Conservation (phyloP, 2,329 filamentous ascomycete species). For the Fusarium sulawesiense region DNA sequence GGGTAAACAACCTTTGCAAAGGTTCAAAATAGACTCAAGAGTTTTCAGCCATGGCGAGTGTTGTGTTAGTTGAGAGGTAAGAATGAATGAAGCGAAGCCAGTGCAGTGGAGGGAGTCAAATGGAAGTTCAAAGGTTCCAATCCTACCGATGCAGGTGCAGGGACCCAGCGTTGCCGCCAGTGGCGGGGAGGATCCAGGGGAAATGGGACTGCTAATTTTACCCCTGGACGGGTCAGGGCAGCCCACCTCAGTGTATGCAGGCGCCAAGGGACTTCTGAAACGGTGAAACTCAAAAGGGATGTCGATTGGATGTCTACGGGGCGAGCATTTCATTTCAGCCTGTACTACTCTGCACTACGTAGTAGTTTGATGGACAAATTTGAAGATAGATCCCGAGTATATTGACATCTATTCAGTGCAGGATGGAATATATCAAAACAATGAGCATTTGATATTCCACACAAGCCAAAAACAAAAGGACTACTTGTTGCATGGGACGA, state of each 20-base stretch:
- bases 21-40: slow-evolving; percentile 24
- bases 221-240: slow-evolving; percentile 24
- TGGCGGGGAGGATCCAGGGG: slow-evolving; percentile 34
- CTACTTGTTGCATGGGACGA: slow-evolving; percentile 7
- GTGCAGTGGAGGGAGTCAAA: slow-evolving; percentile 13
- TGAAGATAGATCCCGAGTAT: neutral
- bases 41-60: slow-evolving; percentile 23
- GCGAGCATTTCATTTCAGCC: neutral
- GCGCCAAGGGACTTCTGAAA: slow-evolving; percentile 40
- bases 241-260: neutral
- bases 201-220: slow-evolving; percentile 37
- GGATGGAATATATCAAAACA: neutral
- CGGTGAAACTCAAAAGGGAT: slow-evolving; percentile 33
- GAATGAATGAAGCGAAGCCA: slow-evolving; percentile 12
- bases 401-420: neutral
- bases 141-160: slow-evolving; percentile 1
- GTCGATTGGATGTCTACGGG: slow-evolving; percentile 14
- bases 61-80: neutral
- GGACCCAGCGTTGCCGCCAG: slow-evolving; percentile 25
- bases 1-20: slow-evolving; percentile 8
- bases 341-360: neutral
- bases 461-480: neutral
- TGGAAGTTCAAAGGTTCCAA: slow-evolving; percentile 3
- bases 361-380: neutral
- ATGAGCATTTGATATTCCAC: neutral